A percentile compares a stretch with the other conserved stretches of the same genome.
Evolutionary conservation across 495 filamentous ascomycete genomes (phyloP).

Genomic region (Hypomontagnella submonticulosa): DNA sequence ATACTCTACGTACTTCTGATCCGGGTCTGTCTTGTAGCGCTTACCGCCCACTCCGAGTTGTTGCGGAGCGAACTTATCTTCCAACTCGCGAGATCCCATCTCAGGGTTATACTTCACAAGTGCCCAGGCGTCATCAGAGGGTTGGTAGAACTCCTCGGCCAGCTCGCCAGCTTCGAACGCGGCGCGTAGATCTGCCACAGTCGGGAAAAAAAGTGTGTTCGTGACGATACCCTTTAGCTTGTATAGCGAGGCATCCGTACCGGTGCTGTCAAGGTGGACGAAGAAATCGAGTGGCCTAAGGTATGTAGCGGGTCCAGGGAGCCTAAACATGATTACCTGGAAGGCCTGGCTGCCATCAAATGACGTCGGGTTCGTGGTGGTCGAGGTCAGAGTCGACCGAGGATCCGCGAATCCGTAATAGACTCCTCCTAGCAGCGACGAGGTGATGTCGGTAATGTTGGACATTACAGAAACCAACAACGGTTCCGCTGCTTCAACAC

Average conservation of each 20-base stretch:
- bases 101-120: constrained; percentile 49
- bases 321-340: constrained; percentile 49
- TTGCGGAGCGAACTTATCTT: constrained; percentile 54
- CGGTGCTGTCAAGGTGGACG: constrained; percentile 50
- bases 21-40: constrained; percentile 56
- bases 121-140: constrained; percentile 47
- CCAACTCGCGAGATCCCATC: constrained; percentile 52
- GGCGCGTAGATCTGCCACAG: constrained; percentile 47
- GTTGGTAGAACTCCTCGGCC: constrained; percentile 44
- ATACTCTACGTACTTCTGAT: constrained; percentile 64
- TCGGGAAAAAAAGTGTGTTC: constrained; percentile 49
- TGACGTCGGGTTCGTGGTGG: constrained; percentile 46
- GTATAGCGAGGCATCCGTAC: constrained; percentile 52
- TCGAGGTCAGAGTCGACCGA: constrained; percentile 43
- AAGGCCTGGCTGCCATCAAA: constrained; percentile 49
- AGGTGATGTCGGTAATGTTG: constrained; percentile 52
- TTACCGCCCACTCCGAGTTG: constrained; percentile 53
- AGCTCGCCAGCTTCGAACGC: constrained; percentile 55
- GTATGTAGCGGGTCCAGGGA: constrained; percentile 50
- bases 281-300: constrained; percentile 53
- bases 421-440: constrained; percentile 46
- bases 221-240: constrained; percentile 52
- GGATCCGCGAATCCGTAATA: constrained; percentile 49
- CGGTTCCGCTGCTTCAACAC: constrained; percentile 40
- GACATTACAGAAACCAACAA: constrained; percentile 49